Conservation (phyloP, 305 asterid species). For the Fraxinus platypoda region DNA sequence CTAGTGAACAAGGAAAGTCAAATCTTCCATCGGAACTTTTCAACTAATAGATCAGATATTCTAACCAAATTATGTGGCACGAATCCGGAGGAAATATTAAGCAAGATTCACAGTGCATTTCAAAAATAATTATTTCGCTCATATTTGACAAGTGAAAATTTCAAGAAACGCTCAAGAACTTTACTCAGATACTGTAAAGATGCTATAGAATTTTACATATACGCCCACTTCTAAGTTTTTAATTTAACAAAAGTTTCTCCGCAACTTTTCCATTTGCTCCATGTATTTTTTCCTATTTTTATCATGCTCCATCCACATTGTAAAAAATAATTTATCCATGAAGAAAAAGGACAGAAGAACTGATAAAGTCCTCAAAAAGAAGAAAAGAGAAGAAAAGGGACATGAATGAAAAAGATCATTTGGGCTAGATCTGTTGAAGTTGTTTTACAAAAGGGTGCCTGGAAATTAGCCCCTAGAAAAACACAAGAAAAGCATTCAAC, state of each 20-base stretch:
- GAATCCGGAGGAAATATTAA: background rate
- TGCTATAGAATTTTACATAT: background rate
- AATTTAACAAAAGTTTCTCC: background rate
- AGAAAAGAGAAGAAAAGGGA: background rate
- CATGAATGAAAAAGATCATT: background rate
- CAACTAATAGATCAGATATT: background rate
- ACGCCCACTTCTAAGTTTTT: background rate
- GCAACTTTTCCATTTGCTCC: background rate
- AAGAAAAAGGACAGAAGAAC: background rate
- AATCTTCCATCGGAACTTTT: background rate
- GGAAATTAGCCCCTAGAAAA: background rate
- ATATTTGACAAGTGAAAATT: background rate
- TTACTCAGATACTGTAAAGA: background rate
- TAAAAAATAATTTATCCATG: background rate
- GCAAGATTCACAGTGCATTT: background rate
- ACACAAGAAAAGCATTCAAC: background rate
- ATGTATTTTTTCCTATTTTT: background rate
- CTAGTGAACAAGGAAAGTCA: background rate
- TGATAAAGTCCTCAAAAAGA: background rate
- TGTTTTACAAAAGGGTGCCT: background rate
- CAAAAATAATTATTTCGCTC: background rate
- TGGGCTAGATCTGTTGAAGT: background rate
- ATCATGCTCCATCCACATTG: background rate
- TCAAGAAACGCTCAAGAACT: background rate
- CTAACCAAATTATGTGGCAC: background rate